Percentiles rank a stretch among this genome's conserved stretches.
Evolutionary conservation across 2,329 filamentous ascomycete genomes (phyloP).

Genomic region (Aciculosporium take): DNA sequence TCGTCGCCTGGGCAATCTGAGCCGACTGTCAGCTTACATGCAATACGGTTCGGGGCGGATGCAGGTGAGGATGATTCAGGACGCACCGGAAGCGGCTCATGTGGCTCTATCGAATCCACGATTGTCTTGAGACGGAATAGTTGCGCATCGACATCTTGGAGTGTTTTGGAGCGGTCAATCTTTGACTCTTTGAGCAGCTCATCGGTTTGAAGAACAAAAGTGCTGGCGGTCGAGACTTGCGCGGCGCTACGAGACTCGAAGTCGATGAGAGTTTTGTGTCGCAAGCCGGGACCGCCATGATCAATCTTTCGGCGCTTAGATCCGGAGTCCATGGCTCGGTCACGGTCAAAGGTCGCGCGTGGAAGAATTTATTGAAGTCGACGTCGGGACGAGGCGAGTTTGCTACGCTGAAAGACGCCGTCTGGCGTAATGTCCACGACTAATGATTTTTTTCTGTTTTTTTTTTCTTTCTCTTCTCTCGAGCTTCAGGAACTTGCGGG

Average conservation of each 20-base stretch:
- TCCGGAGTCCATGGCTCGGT: slow-evolving; percentile 27
- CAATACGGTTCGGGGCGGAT: background rate
- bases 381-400: background rate
- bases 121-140: slow-evolving; percentile 37
- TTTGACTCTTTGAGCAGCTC: slow-evolving; percentile 42
- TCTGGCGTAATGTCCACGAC: background rate
- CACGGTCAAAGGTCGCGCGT: background rate
- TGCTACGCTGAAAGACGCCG: background rate
- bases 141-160: slow-evolving; percentile 33
- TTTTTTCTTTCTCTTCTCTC: slow-evolving; percentile 6
- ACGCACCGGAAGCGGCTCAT: slow-evolving; percentile 36
- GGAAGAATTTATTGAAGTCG: background rate
- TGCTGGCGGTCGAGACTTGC: slow-evolving; percentile 32
- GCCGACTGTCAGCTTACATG: background rate
- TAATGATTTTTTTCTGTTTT: background rate
- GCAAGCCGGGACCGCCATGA: slow-evolving; percentile 22
- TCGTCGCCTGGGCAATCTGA: slow-evolving; percentile 53
- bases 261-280: slow-evolving; percentile 23
- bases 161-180: slow-evolving; percentile 34
- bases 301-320: slow-evolving; percentile 36
- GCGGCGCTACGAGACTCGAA: slow-evolving; percentile 26
- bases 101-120: slow-evolving; percentile 36
- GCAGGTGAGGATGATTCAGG: background rate
- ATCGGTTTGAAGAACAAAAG: slow-evolving; percentile 45
- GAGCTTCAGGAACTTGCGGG: slow-evolving; percentile 10